Conservation (phyloP, 1,139 yeast genomes). For the Kurtzmaniella natalensis region DNA sequence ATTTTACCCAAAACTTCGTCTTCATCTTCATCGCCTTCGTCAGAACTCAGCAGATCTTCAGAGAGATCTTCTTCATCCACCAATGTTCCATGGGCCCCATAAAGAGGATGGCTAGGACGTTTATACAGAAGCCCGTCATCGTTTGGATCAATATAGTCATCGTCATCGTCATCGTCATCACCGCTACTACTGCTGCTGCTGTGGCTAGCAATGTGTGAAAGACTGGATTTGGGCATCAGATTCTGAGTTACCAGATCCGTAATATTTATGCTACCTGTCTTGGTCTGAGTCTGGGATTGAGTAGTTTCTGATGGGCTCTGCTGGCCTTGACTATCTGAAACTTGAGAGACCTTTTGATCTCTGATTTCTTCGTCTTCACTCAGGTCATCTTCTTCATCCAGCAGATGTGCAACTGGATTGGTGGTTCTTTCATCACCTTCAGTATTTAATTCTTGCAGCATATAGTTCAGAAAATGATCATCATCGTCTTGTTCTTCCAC, state of each 20-base stretch:
- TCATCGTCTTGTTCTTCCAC: slow-evolving; percentile 24
- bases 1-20: slow-evolving; percentile 18
- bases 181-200: slow-evolving; percentile 2
- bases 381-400: slow-evolving; percentile 13
- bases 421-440: slow-evolving; percentile 44
- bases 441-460: slow-evolving; percentile 74
- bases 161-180: slow-evolving; percentile 34
- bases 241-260: too few relatives aligned
- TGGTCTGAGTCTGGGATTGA: neutral
- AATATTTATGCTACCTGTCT: neutral
- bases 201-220: too few relatives aligned
- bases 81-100: slow-evolving; percentile 37
- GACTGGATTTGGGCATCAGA: too few relatives aligned
- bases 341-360: neutral
- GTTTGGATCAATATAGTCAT: slow-evolving; percentile 73
- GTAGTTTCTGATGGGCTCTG: neutral
- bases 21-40: slow-evolving; percentile 25
- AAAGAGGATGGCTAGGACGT: slow-evolving; percentile 55
- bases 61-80: slow-evolving; percentile 21
- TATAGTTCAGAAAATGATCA: slow-evolving; percentile 64
- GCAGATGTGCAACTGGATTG: slow-evolving; percentile 5
- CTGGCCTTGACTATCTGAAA: neutral
- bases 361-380: slow-evolving; percentile 7
- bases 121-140: slow-evolving; percentile 77
- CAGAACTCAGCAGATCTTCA: slow-evolving; percentile 28